Evolutionary conservation across 805 yeast genomes (phyloP), one percentile per base, ranked within the genome.

Genomic region (Candida boleticola): DNA sequence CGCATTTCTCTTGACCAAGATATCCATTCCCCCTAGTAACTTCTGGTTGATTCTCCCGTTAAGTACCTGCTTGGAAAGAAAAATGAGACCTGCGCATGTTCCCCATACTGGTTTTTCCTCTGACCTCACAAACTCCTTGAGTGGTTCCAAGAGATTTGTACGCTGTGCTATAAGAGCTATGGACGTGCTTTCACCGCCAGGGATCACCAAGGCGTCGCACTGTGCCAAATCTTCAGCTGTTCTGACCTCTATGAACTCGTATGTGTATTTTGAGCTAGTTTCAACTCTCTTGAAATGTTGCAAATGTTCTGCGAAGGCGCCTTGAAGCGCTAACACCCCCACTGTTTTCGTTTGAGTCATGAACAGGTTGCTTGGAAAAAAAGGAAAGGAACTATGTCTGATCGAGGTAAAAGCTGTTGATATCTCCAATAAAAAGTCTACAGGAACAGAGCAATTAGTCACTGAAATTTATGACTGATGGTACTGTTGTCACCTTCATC

Each of bases 71-170:
- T 73, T 67, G 5, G 89, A 74, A 19, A 86, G 64, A 48, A 85
- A 71, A 39, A 86, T 85, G 50, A 86, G 64, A 2, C 95, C 95
- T 2, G 95, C 95, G 61, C 95, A 86, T 1, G 95, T 86, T 0
- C 95, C 95, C 95, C 95, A 86, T 10, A 80, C 74, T 1, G 86
- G 81, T 46, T 74, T 76, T n/a, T n/a, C n/a, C 17, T 64, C 63
- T 5, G 73, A 63, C 37, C 73, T 68, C 19, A 81, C 77, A 57
- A 76, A 79, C 10, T 65, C 55, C 31, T 70, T 60, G 41, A 85
- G 63, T 2, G 85, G 83, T 20, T 71, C 69, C 16, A 82, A 62
- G 52, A 85, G 55, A 1, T 77, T 76, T 0, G 81, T 74, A 41
- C 89, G 64, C 55, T 83, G 84, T 1, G 92, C 84, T 27, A 85